phyloP scores from a whole-genome alignment of 495 filamentous ascomycete species.

The Usnea hakonensis region DNA sequence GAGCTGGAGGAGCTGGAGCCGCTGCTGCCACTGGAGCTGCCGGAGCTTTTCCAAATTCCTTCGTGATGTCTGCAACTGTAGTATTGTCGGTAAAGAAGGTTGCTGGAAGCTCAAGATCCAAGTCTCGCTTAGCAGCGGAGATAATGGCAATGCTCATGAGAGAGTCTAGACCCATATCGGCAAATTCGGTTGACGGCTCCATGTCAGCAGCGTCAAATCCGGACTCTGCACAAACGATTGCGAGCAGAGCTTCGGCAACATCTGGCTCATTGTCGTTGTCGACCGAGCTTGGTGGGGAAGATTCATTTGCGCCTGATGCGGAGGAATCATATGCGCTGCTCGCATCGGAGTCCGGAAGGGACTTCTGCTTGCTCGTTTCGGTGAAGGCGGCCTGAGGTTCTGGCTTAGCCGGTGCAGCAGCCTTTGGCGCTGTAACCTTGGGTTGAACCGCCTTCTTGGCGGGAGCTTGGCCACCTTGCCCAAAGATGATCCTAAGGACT shows the following conservation, averaged over 20 bases:
- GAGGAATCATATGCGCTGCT: not conserved
- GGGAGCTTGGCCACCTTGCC: conserved; percentile 25
- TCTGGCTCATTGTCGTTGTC: not conserved
- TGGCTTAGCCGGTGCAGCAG: too few relatives aligned
- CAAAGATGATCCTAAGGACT: conserved; percentile 43
- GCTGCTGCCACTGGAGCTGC: not conserved
- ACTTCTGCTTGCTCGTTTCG: not conserved
- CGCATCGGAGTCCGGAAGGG: not conserved
- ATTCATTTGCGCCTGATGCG: not conserved
- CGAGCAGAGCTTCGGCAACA: conserved; percentile 40
- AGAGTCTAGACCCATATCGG: conserved; percentile 44
- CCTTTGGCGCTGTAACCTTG: not conserved
- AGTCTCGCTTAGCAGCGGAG: conserved; percentile 45
- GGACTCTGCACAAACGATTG: conserved; percentile 57
- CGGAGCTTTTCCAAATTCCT: conserved; percentile 2
- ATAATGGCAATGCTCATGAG: conserved; percentile 44
- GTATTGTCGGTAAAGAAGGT: conserved; percentile 20
- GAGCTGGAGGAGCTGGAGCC: not conserved
- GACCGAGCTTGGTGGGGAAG: not conserved
- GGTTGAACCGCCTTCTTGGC: not conserved
- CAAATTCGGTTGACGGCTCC: conserved; percentile 37
- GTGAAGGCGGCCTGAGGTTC: not conserved
- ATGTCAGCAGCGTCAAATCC: conserved; percentile 50
- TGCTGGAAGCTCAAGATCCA: conserved; percentile 13
- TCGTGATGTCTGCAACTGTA: conserved; percentile 19